Evolutionary conservation across 768 basidiomycete genomes (phyloP).

Genomic region (Pleurotus tuoliensis): DNA sequence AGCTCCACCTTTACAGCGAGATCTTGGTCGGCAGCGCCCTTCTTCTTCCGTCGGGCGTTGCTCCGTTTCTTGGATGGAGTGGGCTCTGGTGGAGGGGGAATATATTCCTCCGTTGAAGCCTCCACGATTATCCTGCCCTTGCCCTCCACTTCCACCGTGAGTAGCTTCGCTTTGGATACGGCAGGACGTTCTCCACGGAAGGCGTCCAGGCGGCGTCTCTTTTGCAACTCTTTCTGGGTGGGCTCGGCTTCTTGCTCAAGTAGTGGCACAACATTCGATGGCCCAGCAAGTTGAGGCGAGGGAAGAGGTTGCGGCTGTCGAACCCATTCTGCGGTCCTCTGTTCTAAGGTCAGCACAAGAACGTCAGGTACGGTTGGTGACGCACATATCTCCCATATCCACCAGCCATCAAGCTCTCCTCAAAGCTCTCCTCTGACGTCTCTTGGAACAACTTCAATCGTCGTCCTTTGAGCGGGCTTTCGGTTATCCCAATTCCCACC

Average conservation of each 20-base stretch:
- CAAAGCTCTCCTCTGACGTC: slow-evolving; percentile 80
- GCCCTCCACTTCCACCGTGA: slow-evolving; percentile 62
- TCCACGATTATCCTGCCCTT: slow-evolving; percentile 71
- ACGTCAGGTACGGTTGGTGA: slow-evolving; percentile 8
- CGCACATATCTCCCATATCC: slow-evolving; percentile 76
- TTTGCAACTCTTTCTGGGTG: slow-evolving; percentile 61
- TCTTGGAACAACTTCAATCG: slow-evolving; percentile 75
- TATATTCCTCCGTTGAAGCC: slow-evolving; percentile 34
- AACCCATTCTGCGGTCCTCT: slow-evolving; percentile 62
- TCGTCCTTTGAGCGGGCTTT: slow-evolving; percentile 70
- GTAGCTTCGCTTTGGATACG: slow-evolving; percentile 39
- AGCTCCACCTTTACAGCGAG: slow-evolving; percentile 31
- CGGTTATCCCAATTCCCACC: slow-evolving; percentile 53
- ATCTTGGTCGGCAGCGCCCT: slow-evolving; percentile 27
- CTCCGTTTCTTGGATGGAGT: slow-evolving; percentile 35
- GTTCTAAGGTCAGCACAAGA: slow-evolving; percentile 12
- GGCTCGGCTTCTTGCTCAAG: slow-evolving; percentile 38
- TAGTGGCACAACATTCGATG: slow-evolving; percentile 37
- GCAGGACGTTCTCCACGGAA: slow-evolving; percentile 46
- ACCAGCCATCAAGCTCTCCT: slow-evolving; percentile 79
- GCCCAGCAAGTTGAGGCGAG: slow-evolving; percentile 35
- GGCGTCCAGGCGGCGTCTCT: slow-evolving; percentile 64
- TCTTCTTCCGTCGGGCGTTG: slow-evolving; percentile 46
- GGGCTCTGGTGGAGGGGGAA: slow-evolving; percentile 23
- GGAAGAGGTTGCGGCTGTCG: slow-evolving; percentile 49